Evolutionary conservation across 305 asterid species (phyloP).

Genomic region (Fraxinus velutina): DNA sequence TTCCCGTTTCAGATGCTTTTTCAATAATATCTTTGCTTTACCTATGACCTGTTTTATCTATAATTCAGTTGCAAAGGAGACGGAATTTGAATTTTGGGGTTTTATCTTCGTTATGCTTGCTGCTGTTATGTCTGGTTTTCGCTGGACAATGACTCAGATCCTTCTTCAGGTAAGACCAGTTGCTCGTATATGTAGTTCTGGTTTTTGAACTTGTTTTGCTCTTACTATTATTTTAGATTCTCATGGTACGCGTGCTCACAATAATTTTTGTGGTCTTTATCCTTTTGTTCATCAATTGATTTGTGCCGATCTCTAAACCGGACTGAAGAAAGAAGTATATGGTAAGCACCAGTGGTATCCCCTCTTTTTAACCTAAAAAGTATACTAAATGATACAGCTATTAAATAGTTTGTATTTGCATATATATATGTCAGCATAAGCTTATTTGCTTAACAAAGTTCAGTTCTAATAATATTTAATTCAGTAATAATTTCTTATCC

Average conservation of each 20-base stretch:
- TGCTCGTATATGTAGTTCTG: slow-evolving; percentile 10
- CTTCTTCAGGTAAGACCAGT: slow-evolving; percentile 80
- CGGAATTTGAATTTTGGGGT: slow-evolving; percentile 97
- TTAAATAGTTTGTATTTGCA: slow-evolving; percentile 12
- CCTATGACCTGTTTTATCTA: slow-evolving; percentile 22
- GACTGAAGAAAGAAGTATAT: slow-evolving; percentile 84
- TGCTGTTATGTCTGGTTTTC: slow-evolving; percentile 98
- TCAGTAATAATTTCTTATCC: neutral
- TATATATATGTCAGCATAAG: slow-evolving; percentile 3
- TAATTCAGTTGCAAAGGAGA: slow-evolving; percentile 86
- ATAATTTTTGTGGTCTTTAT: slow-evolving; percentile 24
- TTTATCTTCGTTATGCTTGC: slow-evolving; percentile 93
- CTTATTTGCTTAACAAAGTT: slow-evolving; percentile 13
- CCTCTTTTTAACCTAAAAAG: slow-evolving; percentile 8
- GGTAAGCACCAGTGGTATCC: slow-evolving; percentile 53
- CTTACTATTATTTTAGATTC: slow-evolving; percentile 18
- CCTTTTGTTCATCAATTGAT: slow-evolving; percentile 32
- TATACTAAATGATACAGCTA: slow-evolving; percentile 4
- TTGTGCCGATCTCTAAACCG: slow-evolving; percentile 42
- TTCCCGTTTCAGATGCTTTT: neutral
- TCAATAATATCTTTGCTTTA: neutral
- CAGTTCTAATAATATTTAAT: neutral
- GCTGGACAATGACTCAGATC: slow-evolving; percentile 99
- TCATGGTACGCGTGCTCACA: slow-evolving; percentile 27
- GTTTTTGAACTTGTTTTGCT: slow-evolving; percentile 16